Percentiles rank a stretch among this genome's conserved stretches.
Evolutionary conservation across 2,329 filamentous ascomycete species (phyloP).

Genomic region (Cladosporium colombiae): DNA sequence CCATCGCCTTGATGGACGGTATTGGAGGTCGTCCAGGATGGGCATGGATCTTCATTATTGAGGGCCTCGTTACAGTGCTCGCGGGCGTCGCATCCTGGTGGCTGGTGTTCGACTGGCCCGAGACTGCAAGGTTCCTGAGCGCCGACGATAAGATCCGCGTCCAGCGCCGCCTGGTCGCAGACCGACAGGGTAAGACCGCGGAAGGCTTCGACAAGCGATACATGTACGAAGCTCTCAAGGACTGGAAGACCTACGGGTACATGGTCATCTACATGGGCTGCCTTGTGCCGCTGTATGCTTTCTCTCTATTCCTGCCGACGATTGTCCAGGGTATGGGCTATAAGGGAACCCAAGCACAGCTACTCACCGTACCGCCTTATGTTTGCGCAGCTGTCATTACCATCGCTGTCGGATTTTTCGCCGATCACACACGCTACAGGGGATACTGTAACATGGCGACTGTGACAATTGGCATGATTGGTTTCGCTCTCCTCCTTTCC

Average conservation of each 20-base stretch:
- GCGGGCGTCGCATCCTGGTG: constrained; percentile 45
- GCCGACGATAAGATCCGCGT: constrained; percentile 39
- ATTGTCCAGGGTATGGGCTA: constrained; percentile 49
- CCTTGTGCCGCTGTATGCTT: constrained; percentile 33
- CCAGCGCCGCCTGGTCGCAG: constrained; percentile 30
- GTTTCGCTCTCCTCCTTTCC: constrained; percentile 67
- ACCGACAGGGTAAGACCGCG: constrained; percentile 29
- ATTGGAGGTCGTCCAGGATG: constrained; percentile 50
- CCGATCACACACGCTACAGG: constrained; percentile 70
- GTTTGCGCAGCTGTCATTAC: constrained; percentile 70
- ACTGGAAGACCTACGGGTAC: constrained; percentile 80
- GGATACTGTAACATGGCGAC: constrained; percentile 78
- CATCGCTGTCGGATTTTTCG: constrained; percentile 68
- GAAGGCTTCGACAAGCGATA: constrained; percentile 32
- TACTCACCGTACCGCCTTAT: constrained; percentile 75
- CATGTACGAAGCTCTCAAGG: constrained; percentile 53
- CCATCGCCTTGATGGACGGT: constrained; percentile 69
- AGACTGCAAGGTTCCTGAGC: constrained; percentile 58
- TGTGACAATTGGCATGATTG: constrained; percentile 68
- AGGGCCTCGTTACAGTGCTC: constrained; percentile 69
- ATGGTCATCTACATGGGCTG: constrained; percentile 73
- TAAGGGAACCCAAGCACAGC: constrained; percentile 63
- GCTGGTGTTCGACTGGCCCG: constrained; percentile 57
- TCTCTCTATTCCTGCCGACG: constrained; percentile 37
- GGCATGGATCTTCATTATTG: constrained; percentile 49